phyloP scores from a whole-genome alignment of 352 stramenopile genomes.

The Phytophthora chlamydospora region DNA sequence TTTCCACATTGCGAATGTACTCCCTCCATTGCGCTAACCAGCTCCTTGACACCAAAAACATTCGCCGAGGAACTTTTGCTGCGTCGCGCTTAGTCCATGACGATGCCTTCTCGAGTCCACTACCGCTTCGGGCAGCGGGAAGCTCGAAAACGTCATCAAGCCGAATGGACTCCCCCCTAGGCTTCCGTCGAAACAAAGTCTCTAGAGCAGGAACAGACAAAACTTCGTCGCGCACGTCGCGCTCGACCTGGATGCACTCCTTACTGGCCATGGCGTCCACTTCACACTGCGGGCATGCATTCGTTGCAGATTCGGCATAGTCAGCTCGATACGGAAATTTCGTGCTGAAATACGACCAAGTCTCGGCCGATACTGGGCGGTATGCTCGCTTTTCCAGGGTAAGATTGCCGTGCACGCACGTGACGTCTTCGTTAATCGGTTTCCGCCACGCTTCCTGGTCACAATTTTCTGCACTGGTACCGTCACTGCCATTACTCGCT shows the following conservation, averaged over 20 bases:
- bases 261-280: conserved; percentile 57
- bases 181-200: conserved; percentile 58
- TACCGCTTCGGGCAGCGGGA: conserved; percentile 22
- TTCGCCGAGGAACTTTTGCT: conserved; percentile 24
- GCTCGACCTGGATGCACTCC: conserved; percentile 58
- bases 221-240: conserved; percentile 64
- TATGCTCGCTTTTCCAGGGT: conserved; percentile 75
- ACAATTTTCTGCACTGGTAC: conserved; percentile 11
- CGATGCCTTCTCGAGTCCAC: conserved; percentile 29
- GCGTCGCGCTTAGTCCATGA: conserved; percentile 27
- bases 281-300: conserved; percentile 61
- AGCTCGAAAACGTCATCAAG: conserved; percentile 56
- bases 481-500: conserved; percentile 6
- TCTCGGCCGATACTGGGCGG: conserved; percentile 47
- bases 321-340: conserved; percentile 58
- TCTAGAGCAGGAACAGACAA: conserved; percentile 53
- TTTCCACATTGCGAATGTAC: conserved; percentile 78
- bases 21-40: conserved; percentile 73
- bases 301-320: conserved; percentile 36
- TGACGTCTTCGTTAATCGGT: conserved; percentile 77
- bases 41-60: conserved; percentile 64
- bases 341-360: conserved; percentile 67
- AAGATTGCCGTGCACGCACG: conserved; percentile 68
- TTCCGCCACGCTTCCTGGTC: conserved; percentile 42
- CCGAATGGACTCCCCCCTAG: conserved; percentile 40